Base-by-base conservation (phyloP, 2,329 filamentous ascomycete genomes). In the Diaporthe sp. region DNA sequence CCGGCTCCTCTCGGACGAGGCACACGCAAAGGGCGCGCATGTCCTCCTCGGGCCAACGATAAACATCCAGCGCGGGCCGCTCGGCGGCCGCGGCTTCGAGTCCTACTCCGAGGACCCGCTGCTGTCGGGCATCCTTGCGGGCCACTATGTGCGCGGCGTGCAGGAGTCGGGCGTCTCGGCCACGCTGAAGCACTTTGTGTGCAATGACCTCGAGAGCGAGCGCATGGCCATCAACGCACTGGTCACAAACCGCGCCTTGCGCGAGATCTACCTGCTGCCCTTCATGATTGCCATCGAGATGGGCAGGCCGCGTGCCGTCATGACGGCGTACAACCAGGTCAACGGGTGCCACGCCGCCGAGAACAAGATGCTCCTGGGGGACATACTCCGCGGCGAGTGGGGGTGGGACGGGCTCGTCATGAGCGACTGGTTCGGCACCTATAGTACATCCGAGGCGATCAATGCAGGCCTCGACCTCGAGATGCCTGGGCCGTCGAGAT, bases 11-110 rank as follows among this genome's bases (percentile, higher is more conserved):
- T 91, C 88, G n/a, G 86, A 89, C 32, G 92, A 84, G 58, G 78
- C 81, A 1, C 77, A 79, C 19, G 79, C 78, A 69, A 96, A 96
- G 83, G 92, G 92, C 68, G 88, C 93, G 12, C 92, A 94, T 78
- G 88, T 94, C 22, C 90, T 93, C 77, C 86, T 96, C 13, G 94
- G 92, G 2, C 94, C 94, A 0, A 89, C 87, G 0, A 85, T 88
- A 50, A 88, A 84, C 77, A 87, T 87, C 50, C 85, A 87, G 53
- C 83, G 86, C 7, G 84, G 84, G 17, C 86, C 86, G 0, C 81
- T 88, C 0, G 86, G 86, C 9, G 86, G 86, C 5, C 83, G 86
- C 42, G 85, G 85, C 55, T 88, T 88, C 74, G 86, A 88, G 75
- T 84, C 82, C 59, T 85, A 86, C 72, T 84, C 83, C 35, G 85